phyloP scores from a whole-genome alignment of 2,329 filamentous ascomycete species.

The Colletotrichum spaethianum region DNA sequence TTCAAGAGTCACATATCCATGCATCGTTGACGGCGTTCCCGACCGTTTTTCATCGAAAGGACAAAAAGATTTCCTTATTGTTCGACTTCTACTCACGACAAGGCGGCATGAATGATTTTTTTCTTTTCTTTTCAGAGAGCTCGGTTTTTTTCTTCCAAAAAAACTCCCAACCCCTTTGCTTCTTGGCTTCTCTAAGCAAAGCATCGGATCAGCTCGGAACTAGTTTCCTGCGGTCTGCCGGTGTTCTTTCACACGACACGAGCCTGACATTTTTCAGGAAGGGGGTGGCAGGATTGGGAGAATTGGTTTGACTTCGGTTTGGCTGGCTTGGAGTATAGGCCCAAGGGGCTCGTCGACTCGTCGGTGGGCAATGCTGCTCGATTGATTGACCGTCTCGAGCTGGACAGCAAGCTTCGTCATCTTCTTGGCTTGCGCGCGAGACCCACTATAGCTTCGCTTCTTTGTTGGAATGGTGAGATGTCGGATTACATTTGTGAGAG shows the following conservation, averaged over 20 bases:
- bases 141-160: conserved; percentile 27
- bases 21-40: conserved; percentile 56
- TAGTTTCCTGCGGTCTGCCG: conserved; percentile 38
- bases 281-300: conserved; percentile 30
- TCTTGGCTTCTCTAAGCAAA: conserved; percentile 42
- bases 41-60: conserved; percentile 38
- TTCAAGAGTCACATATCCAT: conserved; percentile 45
- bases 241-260: conserved; percentile 27
- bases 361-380: conserved; percentile 25
- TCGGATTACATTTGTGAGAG: conserved; percentile 33
- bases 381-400: conserved; percentile 21
- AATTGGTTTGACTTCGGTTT: conserved; percentile 28
- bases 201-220: conserved; percentile 19
- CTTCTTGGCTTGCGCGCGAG: conserved; percentile 37
- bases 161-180: conserved; percentile 35
- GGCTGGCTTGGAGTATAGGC: conserved; percentile 36
- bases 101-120: conserved; percentile 41
- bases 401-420: conserved; percentile 1
- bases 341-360: conserved; percentile 19
- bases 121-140: conserved; percentile 39
- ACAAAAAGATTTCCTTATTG: conserved; percentile 42
- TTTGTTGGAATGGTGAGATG: conserved; percentile 26
- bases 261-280: conserved; percentile 4
- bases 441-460: conserved; percentile 36
- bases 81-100: conserved; percentile 41